Percentiles rank a stretch among this genome's conserved stretches.
These are phyloP conservation scores for Boletus sp. DNA, from an alignment of 768 basidiomycete genomes.

Conservation along the genomic window DNA sequence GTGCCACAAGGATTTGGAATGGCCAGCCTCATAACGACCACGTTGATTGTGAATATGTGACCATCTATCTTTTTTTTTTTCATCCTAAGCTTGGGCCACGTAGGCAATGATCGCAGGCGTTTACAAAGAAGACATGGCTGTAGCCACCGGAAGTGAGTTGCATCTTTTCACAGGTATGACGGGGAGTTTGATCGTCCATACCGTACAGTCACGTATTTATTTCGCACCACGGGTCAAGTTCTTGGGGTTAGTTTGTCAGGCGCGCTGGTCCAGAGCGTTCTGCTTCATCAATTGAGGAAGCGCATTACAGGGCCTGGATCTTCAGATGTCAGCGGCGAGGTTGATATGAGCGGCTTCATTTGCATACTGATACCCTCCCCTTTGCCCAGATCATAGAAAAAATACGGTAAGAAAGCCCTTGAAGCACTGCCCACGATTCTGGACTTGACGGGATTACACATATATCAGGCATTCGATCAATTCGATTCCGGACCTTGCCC, in stretches of 20 bases:
- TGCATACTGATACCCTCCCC: slow-evolving; percentile 18
- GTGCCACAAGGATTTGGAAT: slow-evolving; percentile 82
- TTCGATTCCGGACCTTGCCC: slow-evolving; percentile 63
- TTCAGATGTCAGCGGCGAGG: slow-evolving; percentile 52
- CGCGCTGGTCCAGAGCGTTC: slow-evolving; percentile 76
- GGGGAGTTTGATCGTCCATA: slow-evolving; percentile 3
- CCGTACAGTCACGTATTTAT: slow-evolving; percentile 80
- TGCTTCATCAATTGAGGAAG: slow-evolving; percentile 63
- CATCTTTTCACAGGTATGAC: slow-evolving; percentile 7
- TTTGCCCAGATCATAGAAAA: slow-evolving; percentile 61
- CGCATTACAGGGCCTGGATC: slow-evolving; percentile 78
- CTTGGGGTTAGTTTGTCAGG: slow-evolving; percentile 89
- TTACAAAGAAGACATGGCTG: slow-evolving; percentile 75
- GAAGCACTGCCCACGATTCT: slow-evolving; percentile 14
- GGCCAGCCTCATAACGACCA: slow-evolving; percentile 82
- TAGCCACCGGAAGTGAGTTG: slow-evolving; percentile 84
- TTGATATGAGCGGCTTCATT: slow-evolving; percentile 24
- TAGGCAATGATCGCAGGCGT: slow-evolving; percentile 89
- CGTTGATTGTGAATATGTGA: slow-evolving; percentile 63
- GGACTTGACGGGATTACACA: slow-evolving; percentile 10
- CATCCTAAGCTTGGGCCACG: slow-evolving; percentile 5
- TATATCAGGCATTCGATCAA: slow-evolving; percentile 60
- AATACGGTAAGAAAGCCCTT: slow-evolving; percentile 48
- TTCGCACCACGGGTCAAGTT: slow-evolving; percentile 92
- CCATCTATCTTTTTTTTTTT: not conserved